Percentiles rank a stretch among this genome's conserved stretches.
These are phyloP conservation scores for Dictyostelium intermedium DNA, from an alignment of 78 protist genomes.

Conservation along the genomic window DNA sequence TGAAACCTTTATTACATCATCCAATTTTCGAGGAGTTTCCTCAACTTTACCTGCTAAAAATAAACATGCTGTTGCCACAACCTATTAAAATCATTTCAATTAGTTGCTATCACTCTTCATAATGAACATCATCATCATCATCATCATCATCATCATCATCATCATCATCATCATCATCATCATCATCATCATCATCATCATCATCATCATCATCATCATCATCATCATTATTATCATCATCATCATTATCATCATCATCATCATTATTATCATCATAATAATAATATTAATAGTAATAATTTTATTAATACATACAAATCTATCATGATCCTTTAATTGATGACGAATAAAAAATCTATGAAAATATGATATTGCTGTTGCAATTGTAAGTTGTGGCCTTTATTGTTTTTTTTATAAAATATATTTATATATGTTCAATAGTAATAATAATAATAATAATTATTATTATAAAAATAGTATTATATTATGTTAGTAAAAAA, in stretches of 20 bases:
- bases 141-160: too few relatives aligned
- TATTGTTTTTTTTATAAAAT: too few relatives aligned
- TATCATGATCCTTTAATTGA: constrained; percentile 68
- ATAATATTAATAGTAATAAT: too few relatives aligned
- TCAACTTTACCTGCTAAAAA: constrained; percentile 93
- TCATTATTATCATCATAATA: too few relatives aligned
- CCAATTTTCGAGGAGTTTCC: constrained; percentile 86
- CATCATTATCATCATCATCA: background rate
- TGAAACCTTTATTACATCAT: constrained; percentile 69
- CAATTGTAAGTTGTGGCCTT: constrained; percentile 88
- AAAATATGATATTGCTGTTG: constrained; percentile 88
- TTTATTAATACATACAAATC: constrained; percentile 30
- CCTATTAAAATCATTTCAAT: too few relatives aligned
- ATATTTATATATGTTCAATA: too few relatives aligned
- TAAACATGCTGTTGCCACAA: constrained; percentile 84
- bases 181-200: too few relatives aligned
- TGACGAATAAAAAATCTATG: constrained; percentile 88
- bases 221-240: background rate
- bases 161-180: too few relatives aligned
- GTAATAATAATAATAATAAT: background rate
- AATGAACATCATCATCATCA: too few relatives aligned
- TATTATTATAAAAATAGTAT: background rate
- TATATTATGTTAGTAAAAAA: background rate
- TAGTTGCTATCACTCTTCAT: too few relatives aligned
- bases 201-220: too few relatives aligned